Evolutionary conservation across 164 flowering plant species (phyloP).

Genomic region (Umbilicus rupestris): DNA sequence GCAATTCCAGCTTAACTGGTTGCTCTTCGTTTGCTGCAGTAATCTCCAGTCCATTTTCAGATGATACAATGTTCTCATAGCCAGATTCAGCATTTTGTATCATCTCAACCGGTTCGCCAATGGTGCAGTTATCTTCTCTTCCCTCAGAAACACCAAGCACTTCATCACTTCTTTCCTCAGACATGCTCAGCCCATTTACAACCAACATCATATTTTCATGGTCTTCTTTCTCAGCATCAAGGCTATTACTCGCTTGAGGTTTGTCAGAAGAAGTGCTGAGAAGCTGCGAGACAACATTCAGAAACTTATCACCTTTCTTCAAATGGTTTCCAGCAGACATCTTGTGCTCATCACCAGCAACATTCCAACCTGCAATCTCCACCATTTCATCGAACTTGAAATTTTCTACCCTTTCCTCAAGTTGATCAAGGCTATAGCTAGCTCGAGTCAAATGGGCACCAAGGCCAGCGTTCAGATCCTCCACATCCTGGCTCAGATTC

Average conservation of each 20-base stretch:
- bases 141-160: neutral
- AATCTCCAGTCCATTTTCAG: neutral
- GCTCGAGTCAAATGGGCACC: slow-evolving; percentile 39
- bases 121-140: neutral
- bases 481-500: slow-evolving; percentile 25
- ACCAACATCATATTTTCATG: neutral
- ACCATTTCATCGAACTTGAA: slow-evolving; percentile 29
- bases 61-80: neutral
- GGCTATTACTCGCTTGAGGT: neutral
- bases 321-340: slow-evolving; percentile 8
- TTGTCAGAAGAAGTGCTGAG: slow-evolving; percentile 4
- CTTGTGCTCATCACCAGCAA: slow-evolving; percentile 9
- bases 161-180: neutral
- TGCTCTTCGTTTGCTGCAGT: neutral
- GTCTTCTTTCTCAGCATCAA: neutral
- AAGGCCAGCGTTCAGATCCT: slow-evolving; percentile 27
- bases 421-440: slow-evolving; percentile 30
- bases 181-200: neutral
- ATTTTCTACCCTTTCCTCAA: slow-evolving; percentile 30
- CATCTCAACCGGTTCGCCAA: neutral
- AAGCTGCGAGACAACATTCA: slow-evolving; percentile 9
- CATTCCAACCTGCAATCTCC: slow-evolving; percentile 14
- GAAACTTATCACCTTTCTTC: slow-evolving; percentile 8
- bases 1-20: neutral
- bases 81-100: neutral